Conservation (phyloP, 805 yeast genomes). For the Maudiozyma barnettii region DNA sequence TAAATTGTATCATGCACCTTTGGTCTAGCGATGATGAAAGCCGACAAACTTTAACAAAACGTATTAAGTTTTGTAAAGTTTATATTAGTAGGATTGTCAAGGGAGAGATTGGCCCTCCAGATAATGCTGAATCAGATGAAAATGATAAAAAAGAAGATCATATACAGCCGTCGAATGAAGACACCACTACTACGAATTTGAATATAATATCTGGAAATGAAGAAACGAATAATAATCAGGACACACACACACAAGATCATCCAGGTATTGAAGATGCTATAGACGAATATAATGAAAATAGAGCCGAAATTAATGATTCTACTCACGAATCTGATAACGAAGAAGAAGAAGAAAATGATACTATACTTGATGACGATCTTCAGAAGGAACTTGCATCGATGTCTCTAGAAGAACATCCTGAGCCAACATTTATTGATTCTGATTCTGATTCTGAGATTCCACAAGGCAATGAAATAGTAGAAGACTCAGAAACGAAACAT, state of each 20-base stretch:
- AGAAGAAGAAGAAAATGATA: not conserved
- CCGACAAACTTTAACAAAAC: slow-evolving; percentile 11
- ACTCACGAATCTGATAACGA: not conserved
- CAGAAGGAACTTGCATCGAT: not conserved
- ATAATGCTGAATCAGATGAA: not conserved
- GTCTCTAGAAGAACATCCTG: not conserved
- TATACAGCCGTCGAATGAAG: not conserved
- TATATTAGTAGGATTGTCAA: slow-evolving; percentile 20
- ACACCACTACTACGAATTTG: not conserved
- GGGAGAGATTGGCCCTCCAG: slow-evolving; percentile 14
- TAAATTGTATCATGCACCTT: slow-evolving; percentile 13
- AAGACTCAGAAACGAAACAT: not conserved
- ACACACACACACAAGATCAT: not conserved
- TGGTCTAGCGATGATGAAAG: slow-evolving; percentile 15
- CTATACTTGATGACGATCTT: not conserved
- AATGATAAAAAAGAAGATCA: slow-evolving; percentile 2
- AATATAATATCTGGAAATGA: not conserved
- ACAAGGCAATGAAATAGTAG: not conserved
- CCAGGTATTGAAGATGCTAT: not conserved
- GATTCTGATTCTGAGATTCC: not conserved
- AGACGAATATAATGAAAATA: too few species aligned
- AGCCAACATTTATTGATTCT: not conserved
- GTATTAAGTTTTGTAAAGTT: slow-evolving; percentile 23
- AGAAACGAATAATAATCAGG: not conserved
- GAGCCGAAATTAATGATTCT: not conserved